Conservation (phyloP, 2,329 filamentous ascomycete species). For the Remersonia thermophila region DNA sequence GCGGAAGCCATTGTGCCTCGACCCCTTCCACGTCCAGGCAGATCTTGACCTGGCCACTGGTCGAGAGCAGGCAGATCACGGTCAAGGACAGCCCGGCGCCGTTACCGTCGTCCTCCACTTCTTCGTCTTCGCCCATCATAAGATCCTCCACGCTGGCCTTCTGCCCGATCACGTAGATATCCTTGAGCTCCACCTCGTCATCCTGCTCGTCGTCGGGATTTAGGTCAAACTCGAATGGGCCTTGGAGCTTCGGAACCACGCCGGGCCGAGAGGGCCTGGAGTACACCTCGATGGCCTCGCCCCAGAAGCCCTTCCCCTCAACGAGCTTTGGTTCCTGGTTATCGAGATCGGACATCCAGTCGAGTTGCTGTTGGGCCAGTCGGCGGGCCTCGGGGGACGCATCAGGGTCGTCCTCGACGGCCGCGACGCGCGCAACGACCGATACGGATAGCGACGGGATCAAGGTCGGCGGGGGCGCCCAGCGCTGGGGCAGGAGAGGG, state of each 20-base stretch:
- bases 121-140: constrained; percentile 52
- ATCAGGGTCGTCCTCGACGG: constrained; percentile 46
- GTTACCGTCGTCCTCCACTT: constrained; percentile 44
- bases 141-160: constrained; percentile 48
- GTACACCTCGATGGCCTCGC: constrained; percentile 44
- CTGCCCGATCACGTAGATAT: constrained; percentile 51
- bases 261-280: constrained; percentile 45
- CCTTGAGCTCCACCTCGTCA: constrained; percentile 45
- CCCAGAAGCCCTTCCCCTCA: constrained; percentile 29
- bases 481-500: constrained; percentile 75
- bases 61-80: constrained; percentile 47
- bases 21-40: constrained; percentile 51
- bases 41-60: constrained; percentile 47
- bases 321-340: constrained; percentile 47
- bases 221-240: constrained; percentile 46
- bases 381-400: constrained; percentile 41
- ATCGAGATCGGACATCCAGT: constrained; percentile 57
- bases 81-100: constrained; percentile 48
- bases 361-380: constrained; percentile 50
- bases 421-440: constrained; percentile 61
- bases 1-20: constrained; percentile 54
- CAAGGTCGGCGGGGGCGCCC: constrained; percentile 64
- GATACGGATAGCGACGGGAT: constrained; percentile 74
- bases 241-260: constrained; percentile 46
- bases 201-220: constrained; percentile 40